Evolutionary conservation across 2,329 filamentous ascomycete species (phyloP).

Genomic region (Cladosporium velox): DNA sequence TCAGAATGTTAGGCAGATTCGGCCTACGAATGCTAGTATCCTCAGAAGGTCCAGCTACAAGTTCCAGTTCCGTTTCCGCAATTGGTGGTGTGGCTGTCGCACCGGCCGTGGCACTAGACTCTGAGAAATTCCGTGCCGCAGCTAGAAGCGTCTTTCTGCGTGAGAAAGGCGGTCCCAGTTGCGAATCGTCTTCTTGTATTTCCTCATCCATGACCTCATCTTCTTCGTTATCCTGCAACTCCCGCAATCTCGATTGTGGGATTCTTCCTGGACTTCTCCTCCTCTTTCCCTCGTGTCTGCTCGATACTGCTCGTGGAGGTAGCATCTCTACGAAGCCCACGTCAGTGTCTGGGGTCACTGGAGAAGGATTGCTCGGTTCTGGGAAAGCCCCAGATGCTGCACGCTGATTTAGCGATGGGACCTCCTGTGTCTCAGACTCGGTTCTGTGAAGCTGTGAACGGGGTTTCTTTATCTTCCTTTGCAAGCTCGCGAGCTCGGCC

Average conservation of each 20-base stretch:
- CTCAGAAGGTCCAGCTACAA: constrained; percentile 39
- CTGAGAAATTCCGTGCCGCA: constrained; percentile 17
- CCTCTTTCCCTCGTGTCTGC: constrained; percentile 25
- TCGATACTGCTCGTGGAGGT: constrained; percentile 25
- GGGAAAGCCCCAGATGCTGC: constrained; percentile 27
- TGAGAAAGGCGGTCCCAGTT: constrained; percentile 31
- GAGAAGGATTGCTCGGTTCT: constrained; percentile 27
- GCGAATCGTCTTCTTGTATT: constrained; percentile 33
- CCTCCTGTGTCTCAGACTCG: constrained; percentile 32
- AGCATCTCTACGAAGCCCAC: constrained; percentile 23
- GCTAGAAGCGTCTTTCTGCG: constrained; percentile 24
- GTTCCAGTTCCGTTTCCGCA: constrained; percentile 69
- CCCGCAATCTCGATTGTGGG: constrained; percentile 32
- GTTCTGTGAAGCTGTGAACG: constrained; percentile 40
- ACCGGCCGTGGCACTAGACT: constrained; percentile 23
- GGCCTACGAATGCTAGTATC: constrained; percentile 29
- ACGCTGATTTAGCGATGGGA: constrained; percentile 33
- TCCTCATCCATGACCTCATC: constrained; percentile 35
- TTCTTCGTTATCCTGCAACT: constrained; percentile 32
- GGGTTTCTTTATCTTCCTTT: constrained; percentile 54
- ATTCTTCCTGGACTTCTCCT: constrained; percentile 25
- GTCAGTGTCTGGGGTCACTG: constrained; percentile 40
- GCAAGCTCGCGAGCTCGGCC: constrained; percentile 51
- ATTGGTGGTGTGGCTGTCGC: constrained; percentile 71
- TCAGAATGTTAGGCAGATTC: constrained; percentile 60